Evolutionary conservation across 192 early-diverging fungal species (phyloP).

Genomic region (Kickxella alabastrina): DNA sequence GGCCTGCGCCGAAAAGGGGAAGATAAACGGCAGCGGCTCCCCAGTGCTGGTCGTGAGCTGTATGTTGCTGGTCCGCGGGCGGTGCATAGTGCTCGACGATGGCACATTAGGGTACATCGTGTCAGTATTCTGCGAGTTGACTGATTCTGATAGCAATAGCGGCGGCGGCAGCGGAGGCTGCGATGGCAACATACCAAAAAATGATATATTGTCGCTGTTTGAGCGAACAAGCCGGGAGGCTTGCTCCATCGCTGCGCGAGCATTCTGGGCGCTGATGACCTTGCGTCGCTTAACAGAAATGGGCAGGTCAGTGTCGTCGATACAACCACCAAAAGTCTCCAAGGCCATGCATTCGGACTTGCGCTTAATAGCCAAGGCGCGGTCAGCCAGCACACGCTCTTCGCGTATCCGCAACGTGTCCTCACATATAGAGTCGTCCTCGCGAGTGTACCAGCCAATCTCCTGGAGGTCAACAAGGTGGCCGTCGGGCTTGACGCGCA

Average conservation of each 20-base stretch:
- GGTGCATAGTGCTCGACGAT: neutral
- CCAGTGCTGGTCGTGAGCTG: conserved; percentile 2
- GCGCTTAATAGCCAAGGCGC: conserved; percentile 4
- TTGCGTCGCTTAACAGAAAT: conserved; percentile 15
- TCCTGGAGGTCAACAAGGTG: conserved; percentile 28
- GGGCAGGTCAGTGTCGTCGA: conserved; percentile 18
- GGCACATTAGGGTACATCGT: neutral
- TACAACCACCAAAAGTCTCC: conserved; percentile 9
- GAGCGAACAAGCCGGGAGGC: neutral
- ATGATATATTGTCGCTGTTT: neutral
- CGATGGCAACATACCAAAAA: neutral
- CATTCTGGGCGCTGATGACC: neutral
- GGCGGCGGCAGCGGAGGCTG: neutral
- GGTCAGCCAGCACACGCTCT: conserved; percentile 4
- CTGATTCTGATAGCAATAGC: too few species aligned
- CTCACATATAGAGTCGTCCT: conserved; percentile 40
- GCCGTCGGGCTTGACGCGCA: conserved; percentile 29
- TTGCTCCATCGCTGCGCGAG: neutral
- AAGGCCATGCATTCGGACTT: neutral
- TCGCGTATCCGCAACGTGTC: conserved; percentile 27
- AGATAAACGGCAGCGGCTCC: conserved; percentile 9
- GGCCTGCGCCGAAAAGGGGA: conserved; percentile 13
- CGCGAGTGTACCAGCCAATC: conserved; percentile 45
- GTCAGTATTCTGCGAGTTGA: neutral
- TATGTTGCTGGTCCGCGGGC: neutral